These are phyloP conservation scores for Wickerhamomyces tratensis DNA, from an alignment of 805 yeast genomes.

Conservation along the genomic window DNA sequence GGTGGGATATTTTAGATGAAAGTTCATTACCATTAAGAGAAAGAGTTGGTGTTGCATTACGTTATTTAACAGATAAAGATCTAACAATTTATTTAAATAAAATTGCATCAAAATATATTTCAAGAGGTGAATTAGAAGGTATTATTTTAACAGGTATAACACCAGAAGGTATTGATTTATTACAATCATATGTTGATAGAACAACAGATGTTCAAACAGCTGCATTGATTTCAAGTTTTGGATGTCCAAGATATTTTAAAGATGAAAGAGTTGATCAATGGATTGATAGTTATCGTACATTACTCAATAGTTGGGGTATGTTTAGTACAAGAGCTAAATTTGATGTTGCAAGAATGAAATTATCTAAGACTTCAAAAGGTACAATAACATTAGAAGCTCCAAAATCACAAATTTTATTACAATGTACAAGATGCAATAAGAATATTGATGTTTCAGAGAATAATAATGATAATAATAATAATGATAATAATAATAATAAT, in stretches of 20 bases:
- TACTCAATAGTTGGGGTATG: constrained; percentile 74
- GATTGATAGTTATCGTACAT: constrained; percentile 57
- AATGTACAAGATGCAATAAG: constrained; percentile 77
- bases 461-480: no score
- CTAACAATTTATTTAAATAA: constrained; percentile 61
- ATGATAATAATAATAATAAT: no score
- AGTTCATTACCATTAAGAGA: constrained; percentile 81
- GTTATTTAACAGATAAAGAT: constrained; percentile 76
- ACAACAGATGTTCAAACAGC: constrained; percentile 92
- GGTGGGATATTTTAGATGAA: constrained; percentile 95
- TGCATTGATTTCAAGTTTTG: constrained; percentile 68
- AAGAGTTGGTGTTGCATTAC: constrained; percentile 80
- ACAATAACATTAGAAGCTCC: constrained; percentile 35
- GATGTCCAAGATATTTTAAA: constrained; percentile 72
- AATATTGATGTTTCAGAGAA: constrained; percentile 43
- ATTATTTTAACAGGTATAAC: constrained; percentile 88
- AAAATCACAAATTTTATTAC: constrained; percentile 70
- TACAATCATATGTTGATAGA: constrained; percentile 81
- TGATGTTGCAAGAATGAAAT: constrained; percentile 66
- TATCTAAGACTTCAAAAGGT: constrained; percentile 46
- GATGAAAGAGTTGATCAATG: constrained; percentile 71
- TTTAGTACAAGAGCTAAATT: constrained; percentile 75
- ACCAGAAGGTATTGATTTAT: constrained; percentile 66
- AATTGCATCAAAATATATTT: constrained; percentile 61
- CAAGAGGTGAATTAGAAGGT: constrained; percentile 84